phyloP scores from a whole-genome alignment of 2,329 filamentous ascomycete genomes.

The Fusarium lateritium region DNA sequence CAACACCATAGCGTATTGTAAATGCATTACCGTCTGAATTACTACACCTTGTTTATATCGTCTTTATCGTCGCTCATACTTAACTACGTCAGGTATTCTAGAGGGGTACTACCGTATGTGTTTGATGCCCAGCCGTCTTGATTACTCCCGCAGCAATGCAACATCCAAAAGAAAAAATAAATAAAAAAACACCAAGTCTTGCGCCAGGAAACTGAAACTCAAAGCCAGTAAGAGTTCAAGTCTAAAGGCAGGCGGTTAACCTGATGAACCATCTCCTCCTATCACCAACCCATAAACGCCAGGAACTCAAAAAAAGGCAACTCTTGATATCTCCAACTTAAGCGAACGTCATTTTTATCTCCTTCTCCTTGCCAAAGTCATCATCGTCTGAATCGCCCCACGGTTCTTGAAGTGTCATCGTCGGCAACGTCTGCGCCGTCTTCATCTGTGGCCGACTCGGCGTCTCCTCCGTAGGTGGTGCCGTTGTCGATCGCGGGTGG shows the following conservation, averaged over 20 bases:
- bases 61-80: conserved; percentile 30
- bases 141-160: conserved; percentile 35
- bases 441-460: conserved; percentile 50
- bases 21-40: conserved; percentile 16
- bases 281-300: conserved; percentile 33
- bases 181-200: conserved; percentile 12
- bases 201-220: conserved; percentile 8
- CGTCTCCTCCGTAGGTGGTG: conserved; percentile 53
- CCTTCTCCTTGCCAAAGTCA: conserved; percentile 79
- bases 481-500: conserved; percentile 35
- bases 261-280: not conserved
- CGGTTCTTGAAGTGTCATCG: conserved; percentile 69
- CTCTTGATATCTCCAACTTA: conserved; percentile 52
- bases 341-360: conserved; percentile 88
- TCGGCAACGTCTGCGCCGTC: conserved; percentile 65
- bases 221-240: conserved; percentile 1
- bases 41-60: conserved; percentile 8
- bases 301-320: conserved; percentile 12
- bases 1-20: not conserved
- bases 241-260: not conserved
- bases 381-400: conserved; percentile 80
- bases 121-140: conserved; percentile 32
- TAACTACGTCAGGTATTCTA: conserved; percentile 23
- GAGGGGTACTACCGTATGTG: conserved; percentile 25
- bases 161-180: conserved; percentile 26